These are phyloP conservation scores for Bipolaris victoriae DNA, from an alignment of 2,329 filamentous ascomycete genomes.

Conservation along the genomic window DNA sequence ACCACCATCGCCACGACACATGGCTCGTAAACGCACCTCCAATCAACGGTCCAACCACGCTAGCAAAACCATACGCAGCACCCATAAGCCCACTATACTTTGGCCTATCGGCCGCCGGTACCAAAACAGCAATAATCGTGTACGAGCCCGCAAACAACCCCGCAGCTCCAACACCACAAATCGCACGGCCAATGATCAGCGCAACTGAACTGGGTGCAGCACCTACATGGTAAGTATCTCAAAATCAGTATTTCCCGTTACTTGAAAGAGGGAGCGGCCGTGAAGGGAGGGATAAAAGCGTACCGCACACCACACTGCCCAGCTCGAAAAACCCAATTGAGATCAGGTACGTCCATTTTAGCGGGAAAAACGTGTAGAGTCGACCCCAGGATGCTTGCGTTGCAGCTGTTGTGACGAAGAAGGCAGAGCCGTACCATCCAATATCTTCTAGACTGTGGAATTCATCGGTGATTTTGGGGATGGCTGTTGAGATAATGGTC, in stretches of 20 bases:
- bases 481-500: constrained; percentile 36
- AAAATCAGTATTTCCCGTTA: background rate
- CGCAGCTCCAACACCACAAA: constrained; percentile 8
- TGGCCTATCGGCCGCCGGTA: constrained; percentile 51
- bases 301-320: constrained; percentile 7
- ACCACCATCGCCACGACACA: constrained; percentile 52
- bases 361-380: constrained; percentile 20
- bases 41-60: constrained; percentile 51
- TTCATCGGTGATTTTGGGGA: constrained; percentile 41
- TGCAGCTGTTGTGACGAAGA: constrained; percentile 21
- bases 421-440: constrained; percentile 45
- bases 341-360: constrained; percentile 21
- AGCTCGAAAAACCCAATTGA: constrained; percentile 9
- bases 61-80: constrained; percentile 44
- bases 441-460: constrained; percentile 41
- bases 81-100: constrained; percentile 48
- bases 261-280: background rate
- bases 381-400: constrained; percentile 23
- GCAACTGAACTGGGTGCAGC: constrained; percentile 3
- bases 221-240: background rate
- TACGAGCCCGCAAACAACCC: constrained; percentile 31
- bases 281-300: background rate
- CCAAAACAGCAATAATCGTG: constrained; percentile 52
- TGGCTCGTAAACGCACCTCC: constrained; percentile 51
- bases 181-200: constrained; percentile 4